Percentiles rank a stretch among this genome's conserved stretches.
phyloP scores from a whole-genome alignment of 164 flowering plant genomes.

The Umbellularia californica region DNA sequence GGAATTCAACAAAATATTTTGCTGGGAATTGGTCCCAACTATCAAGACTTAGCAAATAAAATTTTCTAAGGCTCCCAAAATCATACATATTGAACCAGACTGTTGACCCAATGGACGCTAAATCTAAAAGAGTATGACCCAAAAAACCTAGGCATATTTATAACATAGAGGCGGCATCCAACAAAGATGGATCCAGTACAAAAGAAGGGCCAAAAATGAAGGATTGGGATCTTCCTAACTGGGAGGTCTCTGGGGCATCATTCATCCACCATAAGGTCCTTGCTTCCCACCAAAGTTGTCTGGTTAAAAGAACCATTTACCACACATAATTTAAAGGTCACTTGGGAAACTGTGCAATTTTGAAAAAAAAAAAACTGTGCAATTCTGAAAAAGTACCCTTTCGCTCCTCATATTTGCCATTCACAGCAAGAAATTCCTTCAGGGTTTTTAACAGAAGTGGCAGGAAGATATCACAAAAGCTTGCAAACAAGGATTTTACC shows the following conservation, averaged over 20 bases:
- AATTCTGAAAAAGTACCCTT: background rate
- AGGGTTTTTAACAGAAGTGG: too few relatives aligned
- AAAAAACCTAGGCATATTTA: background rate
- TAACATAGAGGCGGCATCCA: background rate
- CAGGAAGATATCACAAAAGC: too few relatives aligned
- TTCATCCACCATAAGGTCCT: background rate
- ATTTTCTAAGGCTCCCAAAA: background rate
- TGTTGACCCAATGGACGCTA: background rate
- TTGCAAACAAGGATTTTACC: slow-evolving; percentile 15
- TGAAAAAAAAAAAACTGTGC: background rate
- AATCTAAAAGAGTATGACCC: background rate
- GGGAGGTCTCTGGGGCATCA: background rate
- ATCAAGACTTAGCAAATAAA: background rate
- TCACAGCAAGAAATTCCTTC: background rate
- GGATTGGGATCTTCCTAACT: background rate
- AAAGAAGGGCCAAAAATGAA: background rate
- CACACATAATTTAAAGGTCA: background rate
- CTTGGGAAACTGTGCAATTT: background rate
- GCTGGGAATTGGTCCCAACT: background rate
- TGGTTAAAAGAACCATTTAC: background rate
- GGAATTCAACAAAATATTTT: background rate
- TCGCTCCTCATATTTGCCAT: background rate
- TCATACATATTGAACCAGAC: background rate
- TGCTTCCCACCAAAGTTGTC: background rate
- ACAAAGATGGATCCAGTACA: background rate